Evolutionary conservation across 2,329 filamentous ascomycete genomes (phyloP).

Genomic region (Monosporascus ibericus): DNA sequence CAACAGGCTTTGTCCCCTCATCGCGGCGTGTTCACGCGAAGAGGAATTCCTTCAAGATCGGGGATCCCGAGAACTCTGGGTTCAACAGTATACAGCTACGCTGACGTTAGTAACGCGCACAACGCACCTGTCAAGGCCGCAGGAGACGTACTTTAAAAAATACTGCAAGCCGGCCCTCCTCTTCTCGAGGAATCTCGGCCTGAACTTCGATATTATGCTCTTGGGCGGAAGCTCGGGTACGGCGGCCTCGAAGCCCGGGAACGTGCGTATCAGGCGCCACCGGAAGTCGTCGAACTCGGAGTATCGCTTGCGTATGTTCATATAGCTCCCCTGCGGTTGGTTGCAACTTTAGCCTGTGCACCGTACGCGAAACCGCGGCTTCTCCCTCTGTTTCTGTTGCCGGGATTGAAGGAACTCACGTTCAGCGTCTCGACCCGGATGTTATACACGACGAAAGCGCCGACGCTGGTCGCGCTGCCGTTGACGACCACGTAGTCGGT

Average conservation of each 20-base stretch:
- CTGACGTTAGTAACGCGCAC: conserved; percentile 10
- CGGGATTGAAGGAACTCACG: conserved; percentile 42
- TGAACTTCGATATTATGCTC: conserved; percentile 81
- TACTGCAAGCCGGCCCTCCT: conserved; percentile 79
- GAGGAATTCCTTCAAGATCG: conserved; percentile 84
- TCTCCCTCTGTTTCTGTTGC: background rate
- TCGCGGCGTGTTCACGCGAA: conserved; percentile 43
- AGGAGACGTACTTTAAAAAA: conserved; percentile 73
- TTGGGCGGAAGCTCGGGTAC: conserved; percentile 89
- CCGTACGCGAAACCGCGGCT: too few species aligned
- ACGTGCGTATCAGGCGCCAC: conserved; percentile 65
- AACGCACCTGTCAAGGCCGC: background rate
- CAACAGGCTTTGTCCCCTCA: too few species aligned
- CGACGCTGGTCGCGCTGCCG: conserved; percentile 52
- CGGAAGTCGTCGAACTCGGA: conserved; percentile 89
- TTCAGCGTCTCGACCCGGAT: conserved; percentile 80
- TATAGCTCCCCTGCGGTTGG: conserved; percentile 45
- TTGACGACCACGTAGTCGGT: conserved; percentile 52
- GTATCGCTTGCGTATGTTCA: conserved; percentile 68
- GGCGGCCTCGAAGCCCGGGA: conserved; percentile 77
- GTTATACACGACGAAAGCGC: conserved; percentile 96
- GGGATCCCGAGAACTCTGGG: conserved; percentile 88
- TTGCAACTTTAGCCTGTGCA: too few species aligned
- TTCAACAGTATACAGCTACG: conserved; percentile 81
- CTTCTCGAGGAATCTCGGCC: conserved; percentile 78